These are phyloP conservation scores for Hylodesmum podocarpum DNA, from an alignment of 306 rosid species.

Conservation along the genomic window DNA sequence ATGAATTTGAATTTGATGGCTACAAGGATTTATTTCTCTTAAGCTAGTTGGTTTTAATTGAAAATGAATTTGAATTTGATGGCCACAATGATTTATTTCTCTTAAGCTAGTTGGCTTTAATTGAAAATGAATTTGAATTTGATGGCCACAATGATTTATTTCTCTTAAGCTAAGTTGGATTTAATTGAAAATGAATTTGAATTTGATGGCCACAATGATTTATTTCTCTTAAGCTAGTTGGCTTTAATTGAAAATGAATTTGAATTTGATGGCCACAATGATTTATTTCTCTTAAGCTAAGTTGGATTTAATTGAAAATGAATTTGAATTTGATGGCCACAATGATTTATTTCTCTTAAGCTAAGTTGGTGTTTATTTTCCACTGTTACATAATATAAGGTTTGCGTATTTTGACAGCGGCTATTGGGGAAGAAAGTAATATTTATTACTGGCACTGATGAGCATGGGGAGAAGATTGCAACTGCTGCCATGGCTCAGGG, in stretches of 20 bases:
- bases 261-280: too few species aligned
- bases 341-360: conserved; percentile 3
- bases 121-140: too few species aligned
- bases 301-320: too few species aligned
- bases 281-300: neutral
- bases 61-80: too few species aligned
- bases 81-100: too few species aligned
- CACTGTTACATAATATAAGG: neutral
- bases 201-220: too few species aligned
- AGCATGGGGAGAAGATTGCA: conserved; percentile 97
- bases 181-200: too few species aligned
- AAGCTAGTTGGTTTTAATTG: neutral
- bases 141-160: too few species aligned
- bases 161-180: neutral
- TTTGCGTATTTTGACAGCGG: conserved; percentile 54
- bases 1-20: too few species aligned
- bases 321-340: too few species aligned
- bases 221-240: neutral
- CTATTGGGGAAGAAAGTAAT: conserved; percentile 74
- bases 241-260: too few species aligned
- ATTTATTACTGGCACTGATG: conserved; percentile 91
- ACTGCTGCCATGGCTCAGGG: conserved; percentile 76
- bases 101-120: neutral
- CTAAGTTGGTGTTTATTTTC: neutral
- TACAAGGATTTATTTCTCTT: too few species aligned